Conservation (phyloP, 805 yeast species). For the Nakazawaea siamensis region DNA sequence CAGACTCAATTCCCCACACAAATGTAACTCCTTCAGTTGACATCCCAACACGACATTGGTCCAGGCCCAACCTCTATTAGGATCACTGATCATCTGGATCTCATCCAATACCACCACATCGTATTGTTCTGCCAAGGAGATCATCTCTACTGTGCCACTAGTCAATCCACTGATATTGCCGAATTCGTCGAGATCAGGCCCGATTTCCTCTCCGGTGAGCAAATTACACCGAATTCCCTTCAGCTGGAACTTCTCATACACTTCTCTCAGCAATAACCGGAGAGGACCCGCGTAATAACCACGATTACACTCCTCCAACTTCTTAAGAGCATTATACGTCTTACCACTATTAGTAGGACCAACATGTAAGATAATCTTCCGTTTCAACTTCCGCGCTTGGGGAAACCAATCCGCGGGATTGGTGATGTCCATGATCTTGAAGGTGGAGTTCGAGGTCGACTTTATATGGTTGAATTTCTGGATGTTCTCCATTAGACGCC, state of each 20-base stretch:
- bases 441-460: conserved; percentile 18
- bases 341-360: conserved; percentile 98
- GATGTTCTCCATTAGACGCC: conserved; percentile 19
- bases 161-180: conserved; percentile 73
- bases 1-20: conserved; percentile 89
- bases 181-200: conserved; percentile 55
- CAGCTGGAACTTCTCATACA: conserved; percentile 69
- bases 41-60: conserved; percentile 84
- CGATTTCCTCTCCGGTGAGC: conserved; percentile 92
- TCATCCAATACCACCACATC: conserved; percentile 93
- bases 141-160: conserved; percentile 92
- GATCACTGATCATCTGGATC: conserved; percentile 88
- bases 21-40: conserved; percentile 74
- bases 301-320: conserved; percentile 51
- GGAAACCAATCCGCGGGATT: conserved; percentile 81
- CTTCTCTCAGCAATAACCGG: conserved; percentile 83
- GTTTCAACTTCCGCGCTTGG: conserved; percentile 65
- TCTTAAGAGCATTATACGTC: conserved; percentile 73
- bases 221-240: conserved; percentile 71
- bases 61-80: conserved; percentile 87
- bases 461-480: conserved; percentile 22
- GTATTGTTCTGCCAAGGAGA: conserved; percentile 54
- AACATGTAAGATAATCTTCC: conserved; percentile 84
- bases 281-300: conserved; percentile 96
- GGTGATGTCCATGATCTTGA: conserved; percentile 33